These are phyloP conservation scores for Xylariaceae sp. DNA, from an alignment of 2,329 filamentous ascomycete genomes.

Conservation along the genomic window DNA sequence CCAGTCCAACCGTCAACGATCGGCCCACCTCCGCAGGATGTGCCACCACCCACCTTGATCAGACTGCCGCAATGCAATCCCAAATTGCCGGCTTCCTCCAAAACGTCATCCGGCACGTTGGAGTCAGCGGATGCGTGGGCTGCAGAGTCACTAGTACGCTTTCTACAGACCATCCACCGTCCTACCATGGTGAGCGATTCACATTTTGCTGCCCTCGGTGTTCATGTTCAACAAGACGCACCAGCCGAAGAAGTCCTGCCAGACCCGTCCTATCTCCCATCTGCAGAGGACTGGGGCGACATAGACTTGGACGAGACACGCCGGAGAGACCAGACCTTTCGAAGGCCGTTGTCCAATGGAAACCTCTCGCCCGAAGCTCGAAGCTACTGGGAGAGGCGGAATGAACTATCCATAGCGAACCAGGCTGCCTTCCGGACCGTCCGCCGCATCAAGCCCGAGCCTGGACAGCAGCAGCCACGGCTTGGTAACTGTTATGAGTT, in stretches of 20 bases:
- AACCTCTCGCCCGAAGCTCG: slow-evolving; percentile 53
- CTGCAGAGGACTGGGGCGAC: slow-evolving; percentile 48
- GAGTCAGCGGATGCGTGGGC: slow-evolving; percentile 9
- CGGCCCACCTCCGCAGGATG: slow-evolving; percentile 39
- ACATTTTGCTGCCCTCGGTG: slow-evolving; percentile 54
- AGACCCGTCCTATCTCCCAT: slow-evolving; percentile 47
- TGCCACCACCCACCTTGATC: slow-evolving; percentile 54
- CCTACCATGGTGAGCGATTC: slow-evolving; percentile 43
- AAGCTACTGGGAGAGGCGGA: slow-evolving; percentile 54
- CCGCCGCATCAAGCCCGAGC: slow-evolving; percentile 50
- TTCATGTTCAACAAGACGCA: slow-evolving; percentile 50
- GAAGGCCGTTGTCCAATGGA: slow-evolving; percentile 46
- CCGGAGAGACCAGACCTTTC: slow-evolving; percentile 44
- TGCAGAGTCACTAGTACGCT: slow-evolving; percentile 38
- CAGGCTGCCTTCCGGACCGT: slow-evolving; percentile 58
- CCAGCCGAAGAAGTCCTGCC: slow-evolving; percentile 48
- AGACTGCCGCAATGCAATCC: slow-evolving; percentile 43
- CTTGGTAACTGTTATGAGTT: slow-evolving; percentile 64
- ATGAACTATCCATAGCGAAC: slow-evolving; percentile 53
- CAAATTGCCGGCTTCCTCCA: slow-evolving; percentile 16
- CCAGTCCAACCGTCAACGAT: slow-evolving; percentile 21
- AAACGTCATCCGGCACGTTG: not conserved
- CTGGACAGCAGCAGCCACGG: slow-evolving; percentile 49
- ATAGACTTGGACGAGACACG: slow-evolving; percentile 46
- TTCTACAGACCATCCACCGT: slow-evolving; percentile 52